A percentile compares a stretch with the other conserved stretches of the same genome.
phyloP scores from a whole-genome alignment of 23 red algal species.

The Chondrus crispus region DNA sequence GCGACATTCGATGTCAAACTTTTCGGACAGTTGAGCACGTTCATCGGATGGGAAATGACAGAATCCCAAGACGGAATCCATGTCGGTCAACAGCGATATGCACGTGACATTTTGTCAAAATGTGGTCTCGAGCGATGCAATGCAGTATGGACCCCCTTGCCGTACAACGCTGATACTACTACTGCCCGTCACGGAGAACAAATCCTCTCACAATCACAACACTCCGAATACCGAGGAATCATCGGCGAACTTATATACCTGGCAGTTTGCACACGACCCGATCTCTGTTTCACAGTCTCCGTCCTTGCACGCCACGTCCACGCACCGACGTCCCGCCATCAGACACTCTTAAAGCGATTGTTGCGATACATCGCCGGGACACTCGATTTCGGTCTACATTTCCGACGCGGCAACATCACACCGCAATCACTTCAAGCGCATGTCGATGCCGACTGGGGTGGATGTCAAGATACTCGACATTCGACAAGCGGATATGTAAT shows the following conservation, averaged over 20 bases:
- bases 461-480: background rate
- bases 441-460: constrained; percentile 30
- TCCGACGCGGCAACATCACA: background rate
- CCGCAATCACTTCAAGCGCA: background rate
- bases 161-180: background rate
- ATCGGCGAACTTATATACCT: background rate
- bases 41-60: constrained; percentile 1
- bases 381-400: background rate
- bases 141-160: background rate
- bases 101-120: background rate
- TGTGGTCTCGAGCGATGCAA: background rate
- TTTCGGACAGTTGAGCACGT: background rate
- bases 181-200: background rate
- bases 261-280: background rate
- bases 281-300: background rate
- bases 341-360: background rate
- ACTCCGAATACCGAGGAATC: background rate
- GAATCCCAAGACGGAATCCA: background rate
- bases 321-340: background rate
- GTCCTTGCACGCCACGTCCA: background rate
- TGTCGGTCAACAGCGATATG: background rate
- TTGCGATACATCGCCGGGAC: background rate
- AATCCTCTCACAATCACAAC: background rate
- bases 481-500: constrained; percentile 33
- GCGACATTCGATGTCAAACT: background rate